A percentile compares a stretch with the other conserved stretches of the same genome.
Evolutionary conservation across 352 stramenopile genomes (phyloP).

Genomic region (Phytophthora cryptogea): DNA sequence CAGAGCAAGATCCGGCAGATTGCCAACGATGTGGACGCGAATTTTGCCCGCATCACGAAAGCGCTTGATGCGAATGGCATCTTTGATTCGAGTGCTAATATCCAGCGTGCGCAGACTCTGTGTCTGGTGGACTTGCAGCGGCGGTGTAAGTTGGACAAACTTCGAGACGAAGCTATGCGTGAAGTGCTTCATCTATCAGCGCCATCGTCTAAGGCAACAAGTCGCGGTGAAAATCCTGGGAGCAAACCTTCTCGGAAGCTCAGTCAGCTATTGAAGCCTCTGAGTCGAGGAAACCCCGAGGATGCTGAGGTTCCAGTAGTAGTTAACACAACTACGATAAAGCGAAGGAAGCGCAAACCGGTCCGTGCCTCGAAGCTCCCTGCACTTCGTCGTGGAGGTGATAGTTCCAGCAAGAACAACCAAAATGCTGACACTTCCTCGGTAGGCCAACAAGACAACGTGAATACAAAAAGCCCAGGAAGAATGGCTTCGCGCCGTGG

Average conservation of each 20-base stretch:
- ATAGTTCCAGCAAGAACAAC: constrained; percentile 13
- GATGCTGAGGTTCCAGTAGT: constrained; percentile 1
- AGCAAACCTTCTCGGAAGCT: constrained; percentile 16
- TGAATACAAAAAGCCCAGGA: background rate
- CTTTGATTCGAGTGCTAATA: constrained; percentile 66
- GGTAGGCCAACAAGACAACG: constrained; percentile 4
- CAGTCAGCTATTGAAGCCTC: constrained; percentile 24
- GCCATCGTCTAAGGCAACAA: background rate
- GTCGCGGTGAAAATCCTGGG: constrained; percentile 1
- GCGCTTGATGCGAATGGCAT: constrained; percentile 66
- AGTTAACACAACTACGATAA: background rate
- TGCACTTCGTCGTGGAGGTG: background rate
- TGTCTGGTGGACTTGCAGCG: constrained; percentile 76
- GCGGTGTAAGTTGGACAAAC: constrained; percentile 57
- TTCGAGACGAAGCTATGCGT: constrained; percentile 64
- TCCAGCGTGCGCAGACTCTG: constrained; percentile 62
- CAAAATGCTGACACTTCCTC: background rate
- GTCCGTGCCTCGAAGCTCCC: constrained; percentile 16
- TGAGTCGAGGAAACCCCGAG: background rate
- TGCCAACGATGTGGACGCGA: constrained; percentile 55
- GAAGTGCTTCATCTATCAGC: constrained; percentile 45
- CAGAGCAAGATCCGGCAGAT: constrained; percentile 73
- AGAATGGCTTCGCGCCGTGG: constrained; percentile 23
- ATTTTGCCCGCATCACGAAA: constrained; percentile 54
- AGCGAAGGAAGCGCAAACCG: constrained; percentile 21